Base-by-base conservation (phyloP, 768 basidiomycete species). In the Austroboletus eburneus region DNA sequence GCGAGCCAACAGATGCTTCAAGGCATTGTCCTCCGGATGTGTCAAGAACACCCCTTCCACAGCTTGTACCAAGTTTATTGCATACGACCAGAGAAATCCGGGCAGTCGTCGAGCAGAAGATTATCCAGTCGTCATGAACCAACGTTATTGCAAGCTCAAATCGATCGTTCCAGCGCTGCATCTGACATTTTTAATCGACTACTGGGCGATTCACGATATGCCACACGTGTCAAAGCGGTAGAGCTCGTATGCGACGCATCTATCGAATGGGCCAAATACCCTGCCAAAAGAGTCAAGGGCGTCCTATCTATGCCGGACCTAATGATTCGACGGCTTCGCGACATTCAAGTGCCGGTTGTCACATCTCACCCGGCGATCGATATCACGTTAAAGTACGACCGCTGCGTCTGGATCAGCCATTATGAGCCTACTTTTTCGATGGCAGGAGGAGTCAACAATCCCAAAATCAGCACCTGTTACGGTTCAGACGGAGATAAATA, bases 41-140 rank as follows among this genome's bases (percentile, higher is more conserved):
- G 88, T 57, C 66, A 66, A 46, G 91, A 97, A 43, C 96, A 99
- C 60, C 93, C 95, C 0, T 98, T 91, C 68, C 96, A 99, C 62
- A 86, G 80, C 54, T 69, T 96, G 7, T 95, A 94, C 66, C 91
- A 93, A 55, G 78, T 98, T 3, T 89, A 84, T 63, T 89, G 88
- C 45, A 68, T 95, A 50, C 74, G 69, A 45, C 71, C 73, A 16
- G 67, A 68, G 7, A 55, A n/a, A 20, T 9, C 68, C 55, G 51
- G 55, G 53, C 47, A 53, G 43, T 36, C 52, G 9, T 38, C 46
- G 17, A 57, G 49, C 20, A 69, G 75, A 49, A 71, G 83, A 45
- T 68, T 72, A 39, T 80, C 81, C 8, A 61, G 65, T 25, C 75
- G 78, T 22, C 67, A 67, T 30, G 67, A 71, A 32, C 43, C 67